These are phyloP conservation scores for Gonapodya sp. DNA, from an alignment of 192 early-diverging fungal species.

Conservation along the genomic window DNA sequence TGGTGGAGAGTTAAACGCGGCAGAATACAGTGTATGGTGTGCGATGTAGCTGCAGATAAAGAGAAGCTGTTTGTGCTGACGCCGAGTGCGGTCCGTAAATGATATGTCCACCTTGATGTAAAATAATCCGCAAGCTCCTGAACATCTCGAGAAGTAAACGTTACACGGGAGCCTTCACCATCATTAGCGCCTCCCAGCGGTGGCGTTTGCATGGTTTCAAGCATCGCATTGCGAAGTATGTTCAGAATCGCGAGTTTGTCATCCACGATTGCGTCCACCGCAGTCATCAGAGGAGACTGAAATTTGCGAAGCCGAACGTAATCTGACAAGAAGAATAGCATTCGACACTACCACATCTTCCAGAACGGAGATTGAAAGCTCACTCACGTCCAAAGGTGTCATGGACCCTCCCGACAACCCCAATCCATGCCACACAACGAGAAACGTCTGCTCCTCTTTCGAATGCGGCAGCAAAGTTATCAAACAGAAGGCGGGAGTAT, in stretches of 20 bases:
- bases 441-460: neutral
- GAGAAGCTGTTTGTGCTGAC: no score
- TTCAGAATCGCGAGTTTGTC: neutral
- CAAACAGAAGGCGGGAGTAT: neutral
- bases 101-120: neutral
- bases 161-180: neutral
- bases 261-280: neutral
- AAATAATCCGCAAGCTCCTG: neutral
- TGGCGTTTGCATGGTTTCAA: neutral
- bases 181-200: neutral
- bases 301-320: neutral
- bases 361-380: no score
- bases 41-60: neutral
- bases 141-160: neutral
- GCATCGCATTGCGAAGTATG: neutral
- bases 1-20: neutral
- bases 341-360: no score
- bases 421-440: neutral
- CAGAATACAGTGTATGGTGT: neutral
- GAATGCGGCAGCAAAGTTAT: neutral
- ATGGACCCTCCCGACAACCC: neutral
- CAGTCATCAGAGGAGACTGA: neutral
- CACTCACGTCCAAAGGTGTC: neutral
- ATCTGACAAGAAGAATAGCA: neutral
- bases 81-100: no score